phyloP scores from a whole-genome alignment of 139 green algal genomes.

The Zygnema circumcarinatum region DNA sequence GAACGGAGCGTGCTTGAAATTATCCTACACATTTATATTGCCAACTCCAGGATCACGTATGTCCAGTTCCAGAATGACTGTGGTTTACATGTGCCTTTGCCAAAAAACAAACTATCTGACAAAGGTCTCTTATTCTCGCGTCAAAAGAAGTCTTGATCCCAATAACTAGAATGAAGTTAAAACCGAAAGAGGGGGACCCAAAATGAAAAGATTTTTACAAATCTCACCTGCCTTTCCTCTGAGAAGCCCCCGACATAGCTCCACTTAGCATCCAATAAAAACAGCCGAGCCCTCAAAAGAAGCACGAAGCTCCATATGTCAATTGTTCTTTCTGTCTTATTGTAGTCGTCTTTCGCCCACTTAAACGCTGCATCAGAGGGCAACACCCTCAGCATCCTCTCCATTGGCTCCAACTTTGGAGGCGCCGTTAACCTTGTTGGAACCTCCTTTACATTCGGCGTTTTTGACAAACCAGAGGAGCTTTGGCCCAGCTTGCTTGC shows the following conservation, averaged over 20 bases:
- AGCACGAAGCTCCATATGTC: constrained; percentile 89
- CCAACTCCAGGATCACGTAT: too few species aligned
- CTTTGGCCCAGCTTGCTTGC: neutral
- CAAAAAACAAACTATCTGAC: too few species aligned
- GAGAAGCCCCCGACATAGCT: constrained; percentile 75
- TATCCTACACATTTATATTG: too few species aligned
- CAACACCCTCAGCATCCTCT: neutral
- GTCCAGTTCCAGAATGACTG: too few species aligned
- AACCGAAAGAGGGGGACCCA: too few species aligned
- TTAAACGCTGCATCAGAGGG: constrained; percentile 56
- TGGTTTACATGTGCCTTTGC: too few species aligned
- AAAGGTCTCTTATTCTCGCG: too few species aligned
- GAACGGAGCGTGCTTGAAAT: too few species aligned
- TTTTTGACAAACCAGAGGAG: neutral
- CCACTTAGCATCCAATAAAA: constrained; percentile 83
- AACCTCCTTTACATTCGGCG: neutral
- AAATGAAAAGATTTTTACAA: neutral
- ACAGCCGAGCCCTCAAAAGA: constrained; percentile 74
- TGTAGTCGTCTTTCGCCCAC: constrained; percentile 85
- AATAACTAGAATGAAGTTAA: too few species aligned
- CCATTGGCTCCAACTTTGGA: neutral
- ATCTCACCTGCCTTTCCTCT: constrained; percentile 67
- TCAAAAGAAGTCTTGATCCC: too few species aligned
- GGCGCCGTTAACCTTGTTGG: neutral
- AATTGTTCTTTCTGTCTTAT: constrained; percentile 66